These are phyloP conservation scores for Hypoxylon sp. DNA, from an alignment of 2,329 filamentous ascomycete genomes.

Conservation along the genomic window DNA sequence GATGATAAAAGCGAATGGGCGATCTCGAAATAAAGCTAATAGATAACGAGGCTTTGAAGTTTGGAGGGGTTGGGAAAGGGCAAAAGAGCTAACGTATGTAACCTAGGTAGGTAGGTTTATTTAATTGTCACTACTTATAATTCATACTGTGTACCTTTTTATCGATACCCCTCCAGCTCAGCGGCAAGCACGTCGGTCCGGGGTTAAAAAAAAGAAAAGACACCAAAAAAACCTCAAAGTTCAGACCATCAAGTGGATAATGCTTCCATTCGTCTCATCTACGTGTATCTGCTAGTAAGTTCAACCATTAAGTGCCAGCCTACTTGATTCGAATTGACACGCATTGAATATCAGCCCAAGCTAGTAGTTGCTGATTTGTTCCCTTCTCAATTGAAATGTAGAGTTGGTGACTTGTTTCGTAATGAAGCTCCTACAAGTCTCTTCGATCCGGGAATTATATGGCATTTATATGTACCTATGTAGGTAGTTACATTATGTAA, in stretches of 20 bases:
- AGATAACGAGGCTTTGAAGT: constrained; percentile 27
- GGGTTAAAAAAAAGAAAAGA: constrained; percentile 19
- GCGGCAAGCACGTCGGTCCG: constrained; percentile 19
- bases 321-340: not conserved
- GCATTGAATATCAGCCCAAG: not conserved
- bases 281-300: not conserved
- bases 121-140: constrained; percentile 22
- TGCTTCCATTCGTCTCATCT: constrained; percentile 1
- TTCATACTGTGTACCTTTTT: constrained; percentile 37
- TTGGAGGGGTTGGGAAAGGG: constrained; percentile 22
- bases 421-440: constrained; percentile 10
- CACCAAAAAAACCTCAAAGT: constrained; percentile 23
- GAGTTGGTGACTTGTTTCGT: not conserved
- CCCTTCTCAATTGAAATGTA: not conserved
- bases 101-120: too few species aligned
- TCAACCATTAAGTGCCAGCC: not conserved
- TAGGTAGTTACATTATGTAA: constrained; percentile 39
- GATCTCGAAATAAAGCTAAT: constrained; percentile 18
- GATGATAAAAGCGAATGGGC: constrained; percentile 11
- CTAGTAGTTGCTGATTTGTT: not conserved
- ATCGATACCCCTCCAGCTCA: constrained; percentile 19
- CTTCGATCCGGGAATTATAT: constrained; percentile 13
- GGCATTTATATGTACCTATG: constrained; percentile 31
- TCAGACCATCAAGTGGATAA: constrained; percentile 1
- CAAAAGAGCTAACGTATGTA: constrained; percentile 29